A percentile compares a stretch with the other conserved stretches of the same genome.
These are phyloP conservation scores for Jamesozyma hellenica DNA, from an alignment of 805 yeast genomes.

Conservation along the genomic window DNA sequence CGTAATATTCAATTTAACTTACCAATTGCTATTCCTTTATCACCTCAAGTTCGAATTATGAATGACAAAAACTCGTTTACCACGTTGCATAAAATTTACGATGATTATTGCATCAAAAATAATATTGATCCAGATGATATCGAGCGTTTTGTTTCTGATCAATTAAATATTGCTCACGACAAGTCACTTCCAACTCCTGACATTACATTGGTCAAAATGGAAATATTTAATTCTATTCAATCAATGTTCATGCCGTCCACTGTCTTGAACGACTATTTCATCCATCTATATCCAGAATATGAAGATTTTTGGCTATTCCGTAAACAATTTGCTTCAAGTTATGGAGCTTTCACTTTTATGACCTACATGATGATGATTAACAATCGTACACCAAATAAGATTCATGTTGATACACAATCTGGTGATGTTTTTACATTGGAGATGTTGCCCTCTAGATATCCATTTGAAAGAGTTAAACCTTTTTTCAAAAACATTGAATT, in stretches of 20 bases:
- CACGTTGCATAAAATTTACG: constrained; percentile 73
- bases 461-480: constrained; percentile 35
- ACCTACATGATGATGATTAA: constrained; percentile 92
- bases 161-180: constrained; percentile 85
- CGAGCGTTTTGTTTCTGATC: constrained; percentile 72
- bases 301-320: constrained; percentile 97
- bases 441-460: constrained; percentile 83
- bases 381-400: constrained; percentile 87
- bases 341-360: constrained; percentile 85
- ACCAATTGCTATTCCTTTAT: constrained; percentile 86
- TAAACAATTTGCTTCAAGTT: constrained; percentile 87
- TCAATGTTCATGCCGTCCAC: constrained; percentile 76
- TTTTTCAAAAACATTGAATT: constrained; percentile 30
- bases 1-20: constrained; percentile 76
- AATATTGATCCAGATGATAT: constrained; percentile 83
- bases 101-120: constrained; percentile 65
- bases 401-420: constrained; percentile 66
- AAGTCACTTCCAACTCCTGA: constrained; percentile 92
- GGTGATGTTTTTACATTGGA: constrained; percentile 93
- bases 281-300: constrained; percentile 57
- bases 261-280: constrained; percentile 69
- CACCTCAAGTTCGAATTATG: constrained; percentile 87
- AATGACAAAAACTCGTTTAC: constrained; percentile 72
- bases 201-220: constrained; percentile 76
- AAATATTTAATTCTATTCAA: constrained; percentile 84